Conservation (phyloP, 495 filamentous ascomycete species). For the Letharia columbiana region DNA sequence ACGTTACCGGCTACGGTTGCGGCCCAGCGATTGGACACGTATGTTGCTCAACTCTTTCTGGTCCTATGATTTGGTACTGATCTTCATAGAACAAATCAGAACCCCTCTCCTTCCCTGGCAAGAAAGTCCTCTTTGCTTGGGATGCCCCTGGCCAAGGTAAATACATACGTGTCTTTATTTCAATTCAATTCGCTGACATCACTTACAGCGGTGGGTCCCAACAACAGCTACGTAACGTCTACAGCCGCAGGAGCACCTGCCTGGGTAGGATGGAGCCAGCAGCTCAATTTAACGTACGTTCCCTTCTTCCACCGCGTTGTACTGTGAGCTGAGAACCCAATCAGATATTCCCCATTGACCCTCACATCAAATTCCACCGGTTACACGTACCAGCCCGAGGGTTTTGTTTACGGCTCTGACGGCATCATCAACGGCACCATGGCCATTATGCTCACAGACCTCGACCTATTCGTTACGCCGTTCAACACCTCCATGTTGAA, state of each 20-base stretch:
- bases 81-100: constrained; percentile 43
- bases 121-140: constrained; percentile 62
- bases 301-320: not conserved
- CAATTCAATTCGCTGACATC: not conserved
- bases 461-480: constrained; percentile 58
- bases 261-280: constrained; percentile 72
- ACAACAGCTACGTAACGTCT: constrained; percentile 69
- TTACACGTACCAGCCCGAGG: constrained; percentile 59
- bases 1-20: constrained; percentile 47
- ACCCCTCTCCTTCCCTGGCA: constrained; percentile 69
- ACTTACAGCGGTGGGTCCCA: constrained; percentile 53
- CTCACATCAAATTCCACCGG: constrained; percentile 47
- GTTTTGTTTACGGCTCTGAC: constrained; percentile 54
- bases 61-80: not conserved
- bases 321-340: not conserved
- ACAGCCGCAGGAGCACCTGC: constrained; percentile 47
- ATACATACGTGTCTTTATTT: not conserved
- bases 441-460: constrained; percentile 69
- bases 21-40: constrained; percentile 50
- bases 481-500: constrained; percentile 71
- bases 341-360: constrained; percentile 54
- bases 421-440: constrained; percentile 71
- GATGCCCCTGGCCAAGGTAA: constrained; percentile 52
- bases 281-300: constrained; percentile 74
- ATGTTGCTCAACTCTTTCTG: not conserved